Conservation (phyloP, 1,139 yeast genomes). For the Candida glucosophila region DNA sequence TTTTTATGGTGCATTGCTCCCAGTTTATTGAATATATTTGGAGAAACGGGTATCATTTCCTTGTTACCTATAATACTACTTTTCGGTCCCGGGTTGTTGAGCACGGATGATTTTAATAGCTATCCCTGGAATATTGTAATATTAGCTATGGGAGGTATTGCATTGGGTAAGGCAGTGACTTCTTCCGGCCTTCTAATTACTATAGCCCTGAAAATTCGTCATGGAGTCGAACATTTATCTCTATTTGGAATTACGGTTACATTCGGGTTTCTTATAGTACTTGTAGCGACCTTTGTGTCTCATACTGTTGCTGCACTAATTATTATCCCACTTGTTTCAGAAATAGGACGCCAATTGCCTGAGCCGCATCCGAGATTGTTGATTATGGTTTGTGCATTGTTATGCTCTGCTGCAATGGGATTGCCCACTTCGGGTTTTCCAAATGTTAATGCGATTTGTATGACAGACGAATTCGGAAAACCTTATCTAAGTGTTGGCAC, state of each 20-base stretch:
- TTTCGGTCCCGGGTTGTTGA: slow-evolving; percentile 61
- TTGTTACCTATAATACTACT: slow-evolving; percentile 57
- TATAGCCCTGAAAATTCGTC: slow-evolving; percentile 51
- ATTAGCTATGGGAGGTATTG: slow-evolving; percentile 74
- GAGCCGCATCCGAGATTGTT: slow-evolving; percentile 52
- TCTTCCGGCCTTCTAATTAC: slow-evolving; percentile 61
- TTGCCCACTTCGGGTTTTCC: slow-evolving; percentile 74
- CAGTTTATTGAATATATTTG: slow-evolving; percentile 45
- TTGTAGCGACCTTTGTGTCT: slow-evolving; percentile 66
- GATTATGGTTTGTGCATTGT: slow-evolving; percentile 58
- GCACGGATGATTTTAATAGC: slow-evolving; percentile 59
- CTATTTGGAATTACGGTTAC: slow-evolving; percentile 55
- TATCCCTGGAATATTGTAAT: slow-evolving; percentile 74
- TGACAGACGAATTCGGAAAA: slow-evolving; percentile 64
- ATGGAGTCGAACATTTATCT: slow-evolving; percentile 45
- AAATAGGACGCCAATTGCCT: slow-evolving; percentile 52
- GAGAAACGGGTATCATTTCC: slow-evolving; percentile 67
- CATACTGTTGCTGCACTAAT: slow-evolving; percentile 75
- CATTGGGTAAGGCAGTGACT: slow-evolving; percentile 66
- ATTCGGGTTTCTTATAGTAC: slow-evolving; percentile 57
- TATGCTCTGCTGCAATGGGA: slow-evolving; percentile 74
- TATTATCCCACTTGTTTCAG: slow-evolving; percentile 60
- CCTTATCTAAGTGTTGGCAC: slow-evolving; percentile 58
- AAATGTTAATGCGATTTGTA: slow-evolving; percentile 70
- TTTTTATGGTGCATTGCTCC: slow-evolving; percentile 65